Conservation (phyloP, 192 early-diverging fungal genomes). For the Mortierella hygrophila region DNA sequence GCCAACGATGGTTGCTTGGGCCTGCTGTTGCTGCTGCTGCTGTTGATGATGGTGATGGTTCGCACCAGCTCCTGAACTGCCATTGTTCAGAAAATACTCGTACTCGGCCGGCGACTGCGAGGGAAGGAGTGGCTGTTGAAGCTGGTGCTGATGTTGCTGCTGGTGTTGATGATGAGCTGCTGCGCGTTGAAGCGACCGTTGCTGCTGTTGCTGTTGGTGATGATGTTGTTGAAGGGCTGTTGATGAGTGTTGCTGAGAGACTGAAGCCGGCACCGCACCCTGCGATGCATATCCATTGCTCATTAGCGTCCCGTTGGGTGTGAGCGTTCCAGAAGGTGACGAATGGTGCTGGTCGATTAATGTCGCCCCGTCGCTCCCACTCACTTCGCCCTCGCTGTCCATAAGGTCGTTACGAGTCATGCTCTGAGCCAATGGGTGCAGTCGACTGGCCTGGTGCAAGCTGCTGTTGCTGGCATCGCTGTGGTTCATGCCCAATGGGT, state of each 20-base stretch:
- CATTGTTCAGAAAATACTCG: conserved; percentile 13
- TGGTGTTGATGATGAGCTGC: conserved; percentile 1
- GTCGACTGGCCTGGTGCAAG: neutral
- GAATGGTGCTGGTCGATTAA: neutral
- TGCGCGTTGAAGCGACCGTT: neutral
- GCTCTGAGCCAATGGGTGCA: conserved; percentile 43
- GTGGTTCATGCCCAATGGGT: conserved; percentile 1
- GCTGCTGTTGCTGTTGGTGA: conserved; percentile 7
- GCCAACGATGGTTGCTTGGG: neutral
- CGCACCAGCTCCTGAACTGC: neutral
- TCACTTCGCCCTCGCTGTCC: neutral
- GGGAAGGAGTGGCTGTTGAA: conserved; percentile 10
- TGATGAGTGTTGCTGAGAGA: neutral
- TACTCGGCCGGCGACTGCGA: conserved; percentile 28
- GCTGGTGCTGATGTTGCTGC: conserved; percentile 5
- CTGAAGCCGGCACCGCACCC: neutral
- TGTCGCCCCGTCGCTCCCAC: neutral
- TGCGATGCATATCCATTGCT: conserved; percentile 2
- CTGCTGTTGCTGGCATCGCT: neutral
- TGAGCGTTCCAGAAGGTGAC: neutral
- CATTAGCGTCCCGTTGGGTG: neutral
- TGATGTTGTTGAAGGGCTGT: neutral
- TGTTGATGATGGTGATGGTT: neutral
- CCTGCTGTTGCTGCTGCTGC: neutral
- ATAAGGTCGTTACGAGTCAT: conserved; percentile 32